Base-by-base conservation (phyloP, 2,329 filamentous ascomycete genomes). In the Diplodia corticola region DNA sequence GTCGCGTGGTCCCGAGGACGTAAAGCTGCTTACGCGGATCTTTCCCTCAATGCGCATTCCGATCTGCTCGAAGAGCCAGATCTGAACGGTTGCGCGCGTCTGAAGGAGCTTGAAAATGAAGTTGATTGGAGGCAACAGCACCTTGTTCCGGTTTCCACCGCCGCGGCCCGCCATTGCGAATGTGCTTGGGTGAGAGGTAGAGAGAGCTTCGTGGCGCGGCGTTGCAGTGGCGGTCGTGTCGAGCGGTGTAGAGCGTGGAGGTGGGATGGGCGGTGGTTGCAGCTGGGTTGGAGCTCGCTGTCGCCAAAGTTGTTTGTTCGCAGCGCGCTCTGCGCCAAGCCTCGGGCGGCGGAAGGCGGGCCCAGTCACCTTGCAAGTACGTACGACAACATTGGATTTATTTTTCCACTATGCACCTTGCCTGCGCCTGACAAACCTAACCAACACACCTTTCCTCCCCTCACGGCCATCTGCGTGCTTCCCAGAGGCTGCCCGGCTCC, bases 61-160 rank as follows among this genome's bases (percentile, higher is more conserved):
- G 64, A 98, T 84, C 84, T 99, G 95, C 82, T 99, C 95, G 79
- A 96, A 98, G 49, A 99, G 84, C 95, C 95, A 99, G 75, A 99
- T 91, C 73, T 91, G 92, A 46, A 98, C 92, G 1, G 90, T 93
- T 17, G 91, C 89, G 75, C 93, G 89, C 79, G 91, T 83, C 73
- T 88, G 93, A 10, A 98, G 86, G 46, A 97, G 89, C 84, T 95
- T 96, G 87, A 95, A 95, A 78, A 95, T 94, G 80, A 93, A 93
- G 81, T 95, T 93, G 82, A 92, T 92, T 1, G 89, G 89, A 67
- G 89, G 89, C 71, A 91, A 85, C 69, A 91, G 84, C 70, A 91
- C 90, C 82, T 89, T 89, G 75, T 85, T 82, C 72, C 83, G 73
- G 64, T 60, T 60, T 76, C 84, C 83, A 69, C 81, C 82, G 74